phyloP scores from a whole-genome alignment of 1,139 yeast species.

The Saccharomyces pastorianus region DNA sequence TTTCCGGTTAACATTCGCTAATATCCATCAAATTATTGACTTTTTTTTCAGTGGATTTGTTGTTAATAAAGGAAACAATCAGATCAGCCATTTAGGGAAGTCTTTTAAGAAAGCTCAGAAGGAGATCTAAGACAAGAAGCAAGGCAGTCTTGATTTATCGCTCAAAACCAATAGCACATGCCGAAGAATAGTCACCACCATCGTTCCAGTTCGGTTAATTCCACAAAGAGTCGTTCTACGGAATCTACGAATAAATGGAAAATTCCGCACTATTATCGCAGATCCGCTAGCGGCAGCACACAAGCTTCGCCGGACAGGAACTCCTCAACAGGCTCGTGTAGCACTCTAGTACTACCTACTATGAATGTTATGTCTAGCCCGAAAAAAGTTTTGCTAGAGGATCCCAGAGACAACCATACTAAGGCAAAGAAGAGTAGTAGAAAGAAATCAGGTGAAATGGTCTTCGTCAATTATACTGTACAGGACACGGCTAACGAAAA shows the following conservation, averaged over 20 bases:
- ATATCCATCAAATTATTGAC: background rate
- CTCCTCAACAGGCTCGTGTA: conserved; percentile 6
- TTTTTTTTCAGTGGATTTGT: background rate
- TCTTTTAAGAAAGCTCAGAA: background rate
- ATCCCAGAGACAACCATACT: conserved; percentile 12
- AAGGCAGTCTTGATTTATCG: background rate
- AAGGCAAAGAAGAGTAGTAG: conserved; percentile 17
- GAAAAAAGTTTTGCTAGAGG: conserved; percentile 26
- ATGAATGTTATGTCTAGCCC: conserved; percentile 24
- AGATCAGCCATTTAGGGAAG: background rate
- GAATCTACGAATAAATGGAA: conserved; percentile 30
- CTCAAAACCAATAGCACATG: background rate
- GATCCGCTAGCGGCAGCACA: conserved; percentile 9
- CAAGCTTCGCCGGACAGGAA: conserved; percentile 6
- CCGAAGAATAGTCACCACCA: background rate
- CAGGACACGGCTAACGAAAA: conserved; percentile 17
- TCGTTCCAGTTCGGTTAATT: conserved; percentile 3
- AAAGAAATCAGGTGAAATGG: conserved; percentile 27
- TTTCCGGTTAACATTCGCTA: background rate
- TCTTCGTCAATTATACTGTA: conserved; percentile 31
- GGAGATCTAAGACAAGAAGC: background rate
- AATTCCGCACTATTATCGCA: conserved; percentile 30
- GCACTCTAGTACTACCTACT: conserved; percentile 8
- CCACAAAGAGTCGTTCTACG: conserved; percentile 12
- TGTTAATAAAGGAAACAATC: background rate